Percentiles rank a stretch among this genome's conserved stretches.
phyloP scores from a whole-genome alignment of 2,329 filamentous ascomycete species.

The Alternaria sp. region DNA sequence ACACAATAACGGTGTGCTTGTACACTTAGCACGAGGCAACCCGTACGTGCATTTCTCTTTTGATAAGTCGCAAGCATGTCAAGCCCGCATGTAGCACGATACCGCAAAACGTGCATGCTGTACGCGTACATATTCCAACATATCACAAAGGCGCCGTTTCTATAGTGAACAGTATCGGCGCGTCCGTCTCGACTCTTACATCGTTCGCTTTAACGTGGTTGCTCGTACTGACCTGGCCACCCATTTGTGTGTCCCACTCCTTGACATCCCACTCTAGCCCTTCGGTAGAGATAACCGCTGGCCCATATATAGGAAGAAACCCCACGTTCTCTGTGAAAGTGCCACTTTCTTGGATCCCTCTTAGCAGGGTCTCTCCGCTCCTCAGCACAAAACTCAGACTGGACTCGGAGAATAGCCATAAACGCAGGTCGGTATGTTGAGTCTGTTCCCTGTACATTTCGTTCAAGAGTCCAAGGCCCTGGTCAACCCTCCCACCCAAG shows the following conservation, averaged over 20 bases:
- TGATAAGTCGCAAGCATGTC: neutral
- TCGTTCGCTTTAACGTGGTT: constrained; percentile 57
- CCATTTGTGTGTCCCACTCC: constrained; percentile 73
- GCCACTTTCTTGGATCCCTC: constrained; percentile 61
- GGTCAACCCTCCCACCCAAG: constrained; percentile 89
- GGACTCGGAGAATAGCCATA: constrained; percentile 84
- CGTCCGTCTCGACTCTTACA: constrained; percentile 52
- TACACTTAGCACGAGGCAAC: neutral
- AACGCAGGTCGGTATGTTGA: constrained; percentile 53
- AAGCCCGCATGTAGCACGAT: neutral
- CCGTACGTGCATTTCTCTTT: neutral
- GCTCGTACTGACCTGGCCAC: constrained; percentile 59
- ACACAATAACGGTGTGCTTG: neutral
- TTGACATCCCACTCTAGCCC: constrained; percentile 92
- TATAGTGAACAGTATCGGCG: constrained; percentile 59
- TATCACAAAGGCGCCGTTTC: constrained; percentile 41
- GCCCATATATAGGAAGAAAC: constrained; percentile 84
- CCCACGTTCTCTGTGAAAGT: constrained; percentile 82
- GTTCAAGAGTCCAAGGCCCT: constrained; percentile 88
- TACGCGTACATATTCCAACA: neutral
- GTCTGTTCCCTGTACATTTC: constrained; percentile 72
- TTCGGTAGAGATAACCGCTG: constrained; percentile 77
- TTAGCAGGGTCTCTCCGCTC: constrained; percentile 72
- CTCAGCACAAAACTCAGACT: constrained; percentile 85
- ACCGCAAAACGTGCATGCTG: neutral